These are phyloP conservation scores for Hypoxylon sp. DNA, from an alignment of 2,329 filamentous ascomycete species.

Conservation along the genomic window DNA sequence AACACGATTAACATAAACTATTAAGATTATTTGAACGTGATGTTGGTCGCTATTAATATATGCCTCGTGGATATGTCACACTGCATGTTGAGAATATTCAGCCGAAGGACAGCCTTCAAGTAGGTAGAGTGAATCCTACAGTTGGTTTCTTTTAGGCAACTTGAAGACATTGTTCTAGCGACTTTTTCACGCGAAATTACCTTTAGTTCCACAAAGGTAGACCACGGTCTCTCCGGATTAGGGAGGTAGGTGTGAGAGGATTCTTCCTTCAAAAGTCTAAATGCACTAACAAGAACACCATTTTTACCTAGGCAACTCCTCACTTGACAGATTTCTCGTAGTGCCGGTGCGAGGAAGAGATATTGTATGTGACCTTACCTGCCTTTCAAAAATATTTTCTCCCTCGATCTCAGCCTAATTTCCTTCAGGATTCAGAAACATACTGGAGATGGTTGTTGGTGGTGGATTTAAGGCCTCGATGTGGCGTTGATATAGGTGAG, in stretches of 20 bases:
- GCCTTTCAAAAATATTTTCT: not conserved
- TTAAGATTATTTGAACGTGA: not conserved
- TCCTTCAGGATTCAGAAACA: not conserved
- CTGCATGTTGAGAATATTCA: not conserved
- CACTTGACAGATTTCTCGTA: not conserved
- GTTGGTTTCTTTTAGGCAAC: conserved; percentile 1
- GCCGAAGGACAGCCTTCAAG: conserved; percentile 1
- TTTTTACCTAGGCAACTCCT: not conserved
- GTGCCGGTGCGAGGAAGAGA: no score
- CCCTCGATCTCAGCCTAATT: not conserved
- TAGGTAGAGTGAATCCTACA: conserved; percentile 9
- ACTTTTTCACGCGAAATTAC: not conserved
- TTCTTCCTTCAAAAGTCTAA: conserved; percentile 8
- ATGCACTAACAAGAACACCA: not conserved
- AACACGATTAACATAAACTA: not conserved
- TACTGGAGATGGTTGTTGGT: not conserved
- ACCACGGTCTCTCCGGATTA: not conserved
- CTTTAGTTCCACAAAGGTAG: conserved; percentile 5
- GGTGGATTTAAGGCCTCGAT: not conserved
- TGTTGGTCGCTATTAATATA: conserved; percentile 6
- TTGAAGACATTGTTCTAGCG: not conserved
- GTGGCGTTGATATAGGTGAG: conserved; percentile 55
- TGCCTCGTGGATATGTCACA: conserved; percentile 10
- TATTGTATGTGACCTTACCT: not conserved
- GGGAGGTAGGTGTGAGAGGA: conserved; percentile 57